Evolutionary conservation across 345 rosid species (phyloP).

Genomic region (Rhodomyrtus tomentosa): DNA sequence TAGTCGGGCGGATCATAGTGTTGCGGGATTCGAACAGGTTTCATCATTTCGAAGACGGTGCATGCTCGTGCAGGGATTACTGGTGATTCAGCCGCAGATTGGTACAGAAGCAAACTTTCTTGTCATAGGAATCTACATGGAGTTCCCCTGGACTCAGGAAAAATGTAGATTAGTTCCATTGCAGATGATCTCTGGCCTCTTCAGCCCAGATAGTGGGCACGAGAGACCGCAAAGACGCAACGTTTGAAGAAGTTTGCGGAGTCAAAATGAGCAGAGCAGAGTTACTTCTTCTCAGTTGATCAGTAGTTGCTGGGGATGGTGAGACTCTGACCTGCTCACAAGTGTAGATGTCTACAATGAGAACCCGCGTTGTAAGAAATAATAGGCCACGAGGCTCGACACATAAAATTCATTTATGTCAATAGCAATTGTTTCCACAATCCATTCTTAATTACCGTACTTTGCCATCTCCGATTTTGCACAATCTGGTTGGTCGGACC

Average conservation of each 20-base stretch:
- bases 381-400: neutral
- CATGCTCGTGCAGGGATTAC: conserved; percentile 74
- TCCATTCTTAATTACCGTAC: neutral
- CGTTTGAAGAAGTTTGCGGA: neutral
- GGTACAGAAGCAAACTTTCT: neutral
- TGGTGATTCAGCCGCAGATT: conserved; percentile 29
- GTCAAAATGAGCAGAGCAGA: neutral
- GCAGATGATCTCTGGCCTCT: neutral
- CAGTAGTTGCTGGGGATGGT: too few relatives aligned
- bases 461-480: neutral
- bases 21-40: conserved; percentile 80
- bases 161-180: neutral
- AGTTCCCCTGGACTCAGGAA: neutral
- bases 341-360: neutral
- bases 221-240: neutral
- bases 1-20: conserved; percentile 45
- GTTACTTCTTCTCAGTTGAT: too few relatives aligned
- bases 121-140: neutral
- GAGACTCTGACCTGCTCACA: neutral
- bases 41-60: conserved; percentile 77
- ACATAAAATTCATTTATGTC: neutral
- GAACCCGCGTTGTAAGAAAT: neutral
- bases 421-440: neutral
- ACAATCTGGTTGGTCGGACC: neutral
- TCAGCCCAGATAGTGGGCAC: neutral